Conservation (phyloP, 495 filamentous ascomycete species). For the Rostrohypoxylon terebratum region DNA sequence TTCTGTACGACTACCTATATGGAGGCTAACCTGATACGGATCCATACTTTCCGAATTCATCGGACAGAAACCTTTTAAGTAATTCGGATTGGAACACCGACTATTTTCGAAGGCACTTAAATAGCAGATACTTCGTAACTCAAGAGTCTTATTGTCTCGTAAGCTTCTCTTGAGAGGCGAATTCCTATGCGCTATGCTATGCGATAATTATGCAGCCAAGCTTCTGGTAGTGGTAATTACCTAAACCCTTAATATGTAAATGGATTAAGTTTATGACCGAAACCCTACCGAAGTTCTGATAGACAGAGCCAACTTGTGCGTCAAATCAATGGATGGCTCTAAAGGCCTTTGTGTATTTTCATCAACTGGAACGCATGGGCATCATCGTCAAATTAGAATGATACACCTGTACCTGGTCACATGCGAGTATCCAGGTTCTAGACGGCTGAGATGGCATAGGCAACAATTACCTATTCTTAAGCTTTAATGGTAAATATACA, state of each 20-base stretch:
- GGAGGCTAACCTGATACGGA: neutral
- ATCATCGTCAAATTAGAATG: neutral
- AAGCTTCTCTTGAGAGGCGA: neutral
- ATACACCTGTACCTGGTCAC: conserved; percentile 1
- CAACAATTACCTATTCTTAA: neutral
- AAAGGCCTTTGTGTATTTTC: too few relatives aligned
- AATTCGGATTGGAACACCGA: neutral
- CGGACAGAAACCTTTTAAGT: neutral
- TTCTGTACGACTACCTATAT: neutral
- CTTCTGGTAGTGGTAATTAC: neutral
- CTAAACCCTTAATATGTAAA: neutral
- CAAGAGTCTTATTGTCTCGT: neutral
- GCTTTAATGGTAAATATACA: conserved; percentile 12
- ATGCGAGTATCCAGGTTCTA: neutral
- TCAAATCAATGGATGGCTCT: too few relatives aligned
- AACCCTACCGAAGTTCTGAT: neutral
- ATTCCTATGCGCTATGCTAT: neutral
- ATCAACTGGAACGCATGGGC: neutral
- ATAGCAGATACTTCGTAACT: neutral
- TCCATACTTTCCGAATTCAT: neutral
- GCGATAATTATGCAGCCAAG: neutral
- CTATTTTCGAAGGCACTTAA: neutral
- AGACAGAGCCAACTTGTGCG: too few relatives aligned
- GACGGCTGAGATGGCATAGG: conserved; percentile 1
- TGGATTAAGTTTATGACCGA: neutral